Conservation (phyloP, 164 flowering plant species). For the Malania oleifera region DNA sequence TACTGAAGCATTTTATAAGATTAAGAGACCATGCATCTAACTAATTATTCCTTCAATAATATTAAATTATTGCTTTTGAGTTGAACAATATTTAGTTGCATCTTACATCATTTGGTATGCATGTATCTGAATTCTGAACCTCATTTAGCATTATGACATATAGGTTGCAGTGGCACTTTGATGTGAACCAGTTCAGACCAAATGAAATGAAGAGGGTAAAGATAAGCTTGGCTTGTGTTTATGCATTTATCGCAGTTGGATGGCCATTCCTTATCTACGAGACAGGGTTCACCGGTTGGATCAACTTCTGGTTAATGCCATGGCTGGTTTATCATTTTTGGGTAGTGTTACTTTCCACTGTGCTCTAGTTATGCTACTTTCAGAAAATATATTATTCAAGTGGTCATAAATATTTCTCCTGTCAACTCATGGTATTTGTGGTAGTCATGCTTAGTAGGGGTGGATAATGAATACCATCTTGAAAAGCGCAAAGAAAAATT, state of each 20-base stretch:
- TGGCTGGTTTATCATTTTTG: slow-evolving; percentile 97
- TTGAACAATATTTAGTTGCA: too few relatives aligned
- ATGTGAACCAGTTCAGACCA: slow-evolving; percentile 78
- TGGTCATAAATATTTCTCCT: not conserved
- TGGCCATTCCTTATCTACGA: slow-evolving; percentile 85
- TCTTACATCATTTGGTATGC: not conserved
- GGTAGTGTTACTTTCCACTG: slow-evolving; percentile 43
- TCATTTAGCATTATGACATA: slow-evolving; percentile 5
- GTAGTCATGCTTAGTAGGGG: too few relatives aligned
- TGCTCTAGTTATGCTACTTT: not conserved
- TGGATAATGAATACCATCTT: too few relatives aligned
- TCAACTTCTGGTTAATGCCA: slow-evolving; percentile 95
- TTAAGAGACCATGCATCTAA: not conserved
- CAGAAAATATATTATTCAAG: not conserved
- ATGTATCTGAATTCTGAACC: too few relatives aligned
- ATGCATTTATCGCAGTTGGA: slow-evolving; percentile 79
- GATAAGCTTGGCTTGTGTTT: slow-evolving; percentile 91
- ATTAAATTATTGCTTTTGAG: too few relatives aligned
- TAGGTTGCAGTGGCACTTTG: slow-evolving; percentile 84
- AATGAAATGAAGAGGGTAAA: slow-evolving; percentile 76
- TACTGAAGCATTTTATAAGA: not conserved
- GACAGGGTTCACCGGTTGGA: slow-evolving; percentile 77
- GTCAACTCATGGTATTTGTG: not conserved
- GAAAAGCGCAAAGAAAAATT: too few relatives aligned
- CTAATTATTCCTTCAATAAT: not conserved